Percentiles rank a stretch among this genome's conserved stretches.
Conservation (phyloP, 2,329 filamentous ascomycete species). For the Fusarium sublunatum region DNA sequence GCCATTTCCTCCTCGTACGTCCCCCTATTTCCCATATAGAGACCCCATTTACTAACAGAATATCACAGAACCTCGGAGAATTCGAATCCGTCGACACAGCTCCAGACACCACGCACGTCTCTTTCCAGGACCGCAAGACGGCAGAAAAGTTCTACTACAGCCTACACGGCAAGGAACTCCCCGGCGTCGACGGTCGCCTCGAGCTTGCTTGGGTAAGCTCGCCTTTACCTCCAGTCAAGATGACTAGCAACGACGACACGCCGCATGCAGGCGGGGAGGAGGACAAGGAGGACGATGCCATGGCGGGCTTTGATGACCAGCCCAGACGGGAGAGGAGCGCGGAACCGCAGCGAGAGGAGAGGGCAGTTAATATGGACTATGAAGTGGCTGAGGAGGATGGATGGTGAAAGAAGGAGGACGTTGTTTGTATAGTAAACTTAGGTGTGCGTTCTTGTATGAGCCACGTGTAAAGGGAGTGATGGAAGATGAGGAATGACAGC, state of each 20-base stretch:
- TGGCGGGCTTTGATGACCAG: conserved; percentile 43
- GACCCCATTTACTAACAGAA: conserved; percentile 7
- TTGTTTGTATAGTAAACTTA: not conserved
- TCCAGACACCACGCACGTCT: conserved; percentile 62
- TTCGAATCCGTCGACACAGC: conserved; percentile 68
- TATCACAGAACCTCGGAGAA: conserved; percentile 67
- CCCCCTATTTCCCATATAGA: not conserved
- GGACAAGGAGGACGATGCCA: conserved; percentile 42
- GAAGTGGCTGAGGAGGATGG: conserved; percentile 64
- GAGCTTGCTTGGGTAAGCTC: conserved; percentile 71
- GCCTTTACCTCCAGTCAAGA: conserved; percentile 42
- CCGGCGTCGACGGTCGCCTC: conserved; percentile 70
- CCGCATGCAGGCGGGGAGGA: conserved; percentile 13
- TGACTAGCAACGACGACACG: conserved; percentile 22
- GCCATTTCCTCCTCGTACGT: conserved; percentile 77
- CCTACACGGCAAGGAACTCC: conserved; percentile 67
- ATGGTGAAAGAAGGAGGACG: conserved; percentile 51
- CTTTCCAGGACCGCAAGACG: conserved; percentile 74
- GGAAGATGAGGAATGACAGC: not conserved
- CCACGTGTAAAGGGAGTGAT: not conserved
- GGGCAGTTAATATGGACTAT: conserved; percentile 62
- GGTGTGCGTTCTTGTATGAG: not conserved
- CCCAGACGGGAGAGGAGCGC: conserved; percentile 20
- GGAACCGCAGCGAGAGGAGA: conserved; percentile 44
- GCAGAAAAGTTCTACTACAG: conserved; percentile 76